Percentiles rank a stretch among this genome's conserved stretches.
Evolutionary conservation across 805 yeast genomes (phyloP).

Genomic region (Blastobotrys muscicola): DNA sequence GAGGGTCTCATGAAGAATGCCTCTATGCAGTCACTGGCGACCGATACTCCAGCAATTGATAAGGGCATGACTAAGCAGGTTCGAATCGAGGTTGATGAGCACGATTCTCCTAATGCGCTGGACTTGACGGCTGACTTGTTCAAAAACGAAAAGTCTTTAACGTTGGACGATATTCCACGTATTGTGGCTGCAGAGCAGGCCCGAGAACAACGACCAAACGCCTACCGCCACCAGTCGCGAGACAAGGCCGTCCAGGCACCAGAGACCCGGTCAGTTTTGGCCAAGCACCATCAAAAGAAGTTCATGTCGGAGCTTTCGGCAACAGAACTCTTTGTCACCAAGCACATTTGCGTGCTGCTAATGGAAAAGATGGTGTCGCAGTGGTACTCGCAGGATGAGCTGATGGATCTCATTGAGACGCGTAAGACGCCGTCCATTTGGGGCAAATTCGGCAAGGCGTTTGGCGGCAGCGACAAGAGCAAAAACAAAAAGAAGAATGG

Average conservation of each 20-base stretch:
- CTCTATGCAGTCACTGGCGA: slow-evolving; percentile 10
- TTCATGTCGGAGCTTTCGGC: slow-evolving; percentile 34
- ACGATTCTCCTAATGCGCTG: slow-evolving; percentile 21
- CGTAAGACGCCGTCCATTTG: slow-evolving; percentile 34
- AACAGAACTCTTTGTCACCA: slow-evolving; percentile 47
- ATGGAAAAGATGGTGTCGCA: slow-evolving; percentile 27
- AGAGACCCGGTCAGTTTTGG: not conserved
- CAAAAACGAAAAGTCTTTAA: slow-evolving; percentile 73
- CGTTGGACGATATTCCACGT: slow-evolving; percentile 92
- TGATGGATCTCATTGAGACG: slow-evolving; percentile 29
- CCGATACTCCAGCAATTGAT: slow-evolving; percentile 1
- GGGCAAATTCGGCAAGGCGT: slow-evolving; percentile 32
- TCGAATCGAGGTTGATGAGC: slow-evolving; percentile 13
- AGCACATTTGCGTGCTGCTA: slow-evolving; percentile 48
- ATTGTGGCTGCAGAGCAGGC: slow-evolving; percentile 97
- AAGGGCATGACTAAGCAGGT: slow-evolving; percentile 6
- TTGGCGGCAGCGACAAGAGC: slow-evolving; percentile 14
- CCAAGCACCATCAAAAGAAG: slow-evolving; percentile 4
- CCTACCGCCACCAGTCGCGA: slow-evolving; percentile 67
- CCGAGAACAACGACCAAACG: slow-evolving; percentile 84
- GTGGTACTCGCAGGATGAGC: slow-evolving; percentile 31
- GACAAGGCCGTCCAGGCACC: slow-evolving; percentile 12
- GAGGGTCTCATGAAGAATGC: slow-evolving; percentile 16
- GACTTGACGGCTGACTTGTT: slow-evolving; percentile 62
- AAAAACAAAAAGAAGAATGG: slow-evolving; percentile 21